A percentile compares a stretch with the other conserved stretches of the same genome.
Evolutionary conservation across 2,329 filamentous ascomycete genomes (phyloP).

Genomic region (Fusarium sarcochroum): DNA sequence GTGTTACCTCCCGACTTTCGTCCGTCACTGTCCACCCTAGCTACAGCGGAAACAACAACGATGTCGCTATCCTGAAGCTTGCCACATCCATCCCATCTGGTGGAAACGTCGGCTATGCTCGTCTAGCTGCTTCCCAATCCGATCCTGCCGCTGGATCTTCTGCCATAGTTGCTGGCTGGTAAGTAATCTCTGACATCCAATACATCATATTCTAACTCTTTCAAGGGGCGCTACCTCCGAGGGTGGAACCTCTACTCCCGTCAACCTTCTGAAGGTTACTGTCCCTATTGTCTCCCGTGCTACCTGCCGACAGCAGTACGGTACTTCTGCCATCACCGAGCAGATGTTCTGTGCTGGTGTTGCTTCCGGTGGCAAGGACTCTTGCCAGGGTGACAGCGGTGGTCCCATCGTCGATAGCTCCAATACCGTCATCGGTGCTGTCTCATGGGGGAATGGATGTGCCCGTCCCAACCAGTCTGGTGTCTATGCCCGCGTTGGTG

Average conservation of each 20-base stretch:
- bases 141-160: conserved; percentile 45
- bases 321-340: conserved; percentile 44
- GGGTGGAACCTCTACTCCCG: conserved; percentile 26
- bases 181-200: conserved; percentile 1
- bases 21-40: conserved; percentile 44
- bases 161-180: conserved; percentile 50
- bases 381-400: conserved; percentile 53
- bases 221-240: conserved; percentile 44
- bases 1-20: conserved; percentile 45
- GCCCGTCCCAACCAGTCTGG: conserved; percentile 45
- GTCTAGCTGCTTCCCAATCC: conserved; percentile 43
- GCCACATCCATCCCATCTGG: conserved; percentile 35
- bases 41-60: conserved; percentile 45
- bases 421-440: conserved; percentile 46
- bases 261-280: conserved; percentile 50
- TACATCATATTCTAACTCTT: neutral
- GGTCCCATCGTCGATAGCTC: conserved; percentile 50
- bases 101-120: conserved; percentile 44
- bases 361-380: conserved; percentile 48
- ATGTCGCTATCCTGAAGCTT: conserved; percentile 52
- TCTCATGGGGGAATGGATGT: conserved; percentile 53
- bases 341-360: conserved; percentile 54
- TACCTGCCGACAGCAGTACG: conserved; percentile 46
- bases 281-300: conserved; percentile 50
- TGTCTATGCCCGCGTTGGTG: conserved; percentile 50